Evolutionary conservation across 202 grass and related monocot species (phyloP), one percentile per base, ranked within the genome.

Genomic region (Dendrocalamus latiflorus): DNA sequence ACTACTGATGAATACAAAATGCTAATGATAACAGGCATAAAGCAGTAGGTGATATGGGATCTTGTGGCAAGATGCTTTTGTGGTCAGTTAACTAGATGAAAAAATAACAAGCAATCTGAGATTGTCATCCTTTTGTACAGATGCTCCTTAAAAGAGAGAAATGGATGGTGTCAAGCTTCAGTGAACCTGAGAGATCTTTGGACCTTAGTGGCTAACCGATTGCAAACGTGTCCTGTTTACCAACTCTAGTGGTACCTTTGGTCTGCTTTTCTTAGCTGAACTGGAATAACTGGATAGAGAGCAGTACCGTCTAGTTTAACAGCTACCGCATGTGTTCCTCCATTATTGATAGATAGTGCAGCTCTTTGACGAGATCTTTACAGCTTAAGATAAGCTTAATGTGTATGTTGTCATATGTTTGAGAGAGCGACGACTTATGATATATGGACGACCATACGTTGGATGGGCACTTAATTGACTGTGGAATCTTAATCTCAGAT

Each of bases 281-380:
- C 68, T 90, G 79, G 79, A 74, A 83, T 90, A 86, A 82, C 73
- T 69, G 74, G 73, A 86, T 86, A 90, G 79, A 5, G 41, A 68
- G 1, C 9, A 42, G 50, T 77, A 34, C 72, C 55, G 73, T 59
- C 59, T 74, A 73, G 76, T 61, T 67, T 67, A 82, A 86, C 67
- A 68, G 74, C 43, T 49, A 60, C 59, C 25, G 5, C 79, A 90
- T 90, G 67, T 86, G 83, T 86, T 76, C 18, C 73, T 82, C 73
- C 58, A 83, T 86, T 78, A 79, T 90, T 83, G 78, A 51, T 67
- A 6, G 21, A 56, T 60, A 84, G 41, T 60, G 60, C 18, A 37
- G 22, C 24, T 82, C 68, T 43, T 67, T 76, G 51, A 70, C n/a
- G 16, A 39, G 38, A 61, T 58, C 60, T 82, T 83, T 78, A 58